Evolutionary conservation across 2,329 filamentous ascomycete species (phyloP), one percentile per base, ranked within the genome.

Genomic region (Aureobasidium zeae): DNA sequence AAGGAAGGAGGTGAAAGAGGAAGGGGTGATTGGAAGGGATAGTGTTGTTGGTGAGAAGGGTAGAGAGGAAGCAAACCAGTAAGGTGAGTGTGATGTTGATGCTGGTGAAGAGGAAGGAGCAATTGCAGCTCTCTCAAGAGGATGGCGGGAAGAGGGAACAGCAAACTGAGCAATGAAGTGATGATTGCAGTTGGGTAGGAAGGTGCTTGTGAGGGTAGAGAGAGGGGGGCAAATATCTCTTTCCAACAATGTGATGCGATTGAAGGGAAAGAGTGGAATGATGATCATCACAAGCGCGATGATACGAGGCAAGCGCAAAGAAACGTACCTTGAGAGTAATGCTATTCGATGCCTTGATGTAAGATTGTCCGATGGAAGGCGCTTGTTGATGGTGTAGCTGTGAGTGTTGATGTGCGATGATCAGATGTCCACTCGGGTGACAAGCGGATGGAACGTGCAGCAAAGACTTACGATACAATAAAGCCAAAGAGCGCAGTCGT

Each of bases 391-490:
- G 26, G 16, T 22, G 36, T n/a, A 22, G 5, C 26, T 39, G 36
- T 30, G n/a, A n/a, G 12, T 26, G 35, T 2, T 26, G 24, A 11
- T 25, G 22, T 25, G n/a, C n/a, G 22, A 16, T 30, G 36, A 19
- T 39, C 22, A 39, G 36, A 39, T 39, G 19, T 13, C n/a, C n/a
- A n/a, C n/a, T 16, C 22, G 36, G 15, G 15, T 15, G 25, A 30
- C 13, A 10, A 21, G 11, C 13, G 11, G 16, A 10, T 15, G 8
- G 12, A 22, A 25, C 21, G 34, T 11, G 35, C 24, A 17, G 22
- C 22, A 25, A 39, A 30, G 25, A 39, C 36, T 39, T 10, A 39
- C 36, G 2, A 38, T 29, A 26, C 25, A 22, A 39, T 8, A 6
- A 19, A 22, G 36, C 36, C 21, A 30, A 15, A 26, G 22, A 25